Evolutionary conservation across 768 basidiomycete species (phyloP), one percentile per base, ranked within the genome.

Genomic region (Russula sp.): DNA sequence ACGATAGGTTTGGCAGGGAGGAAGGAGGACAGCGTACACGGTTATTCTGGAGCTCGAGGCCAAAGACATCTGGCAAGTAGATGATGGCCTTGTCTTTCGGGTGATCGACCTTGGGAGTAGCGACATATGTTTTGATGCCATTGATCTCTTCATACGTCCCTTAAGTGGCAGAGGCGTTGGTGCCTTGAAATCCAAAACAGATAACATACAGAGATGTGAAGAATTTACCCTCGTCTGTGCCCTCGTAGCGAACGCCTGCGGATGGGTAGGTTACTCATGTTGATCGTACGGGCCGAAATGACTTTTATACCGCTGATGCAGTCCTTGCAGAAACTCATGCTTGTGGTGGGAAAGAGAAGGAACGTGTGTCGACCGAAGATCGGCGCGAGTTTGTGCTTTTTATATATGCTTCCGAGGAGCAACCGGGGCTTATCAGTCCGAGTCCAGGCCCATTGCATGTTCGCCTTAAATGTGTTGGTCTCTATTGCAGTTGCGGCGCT

Each of bases 71-170:
- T 14, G 77, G 68, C 28, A 80, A 67, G 70, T 75, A 79, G 22
- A 82, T 69, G 38, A 81, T 57, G 22, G 74, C 79, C 68, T 78
- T 79, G 61, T 76, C 71, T 69, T 76, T 77, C 44, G 74, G 68
- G 49, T 76, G 77, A 40, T 79, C 76, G 52, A 65, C 72, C 26
- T 71, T 62, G 8, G 79, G 79, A 3, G 76, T 78, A 0, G 76
- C 75, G 58, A 80, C 75, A 63, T 81, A 81, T 62, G 73, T 76
- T 18, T 72, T 69, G 53, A 78, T 71, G 7, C 76, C 78, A 11
- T 69, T 74, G 55, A 81, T 74, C 22, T 69, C 68, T 62, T 75
- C 73, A 51, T 72, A 65, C 55, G 68, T 70, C 44, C 79, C 78
- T 77, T 64, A 34, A 49, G 50, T 22, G 11, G 11, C 20, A 4